Conservation (phyloP, 495 filamentous ascomycete genomes). For the Penicillium cinerascens region DNA sequence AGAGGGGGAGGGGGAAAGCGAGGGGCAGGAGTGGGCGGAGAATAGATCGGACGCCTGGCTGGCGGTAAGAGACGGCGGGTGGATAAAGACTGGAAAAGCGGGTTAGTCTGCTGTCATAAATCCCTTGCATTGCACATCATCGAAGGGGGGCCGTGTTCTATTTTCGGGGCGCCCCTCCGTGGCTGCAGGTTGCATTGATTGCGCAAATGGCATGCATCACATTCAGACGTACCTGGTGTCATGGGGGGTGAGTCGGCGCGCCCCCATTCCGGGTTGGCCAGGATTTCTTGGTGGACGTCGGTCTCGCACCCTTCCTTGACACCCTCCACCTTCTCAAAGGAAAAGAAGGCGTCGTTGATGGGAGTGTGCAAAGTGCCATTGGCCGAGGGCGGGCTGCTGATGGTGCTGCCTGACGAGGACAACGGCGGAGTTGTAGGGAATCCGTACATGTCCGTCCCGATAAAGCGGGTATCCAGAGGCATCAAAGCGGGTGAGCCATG, state of each 20-base stretch:
- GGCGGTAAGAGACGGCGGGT: slow-evolving; percentile 64
- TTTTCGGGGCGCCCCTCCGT: slow-evolving; percentile 11
- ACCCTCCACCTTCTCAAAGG: slow-evolving; percentile 68
- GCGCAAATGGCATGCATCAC: neutral
- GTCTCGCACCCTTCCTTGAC: slow-evolving; percentile 79
- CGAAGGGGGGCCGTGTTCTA: neutral
- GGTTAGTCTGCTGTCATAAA: slow-evolving; percentile 18
- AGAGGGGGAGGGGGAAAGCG: slow-evolving; percentile 74
- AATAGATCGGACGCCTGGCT: slow-evolving; percentile 68
- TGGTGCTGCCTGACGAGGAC: slow-evolving; percentile 76
- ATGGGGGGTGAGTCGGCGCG: slow-evolving; percentile 77
- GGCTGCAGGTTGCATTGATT: slow-evolving; percentile 12
- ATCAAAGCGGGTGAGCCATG: slow-evolving; percentile 68
- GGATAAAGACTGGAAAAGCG: slow-evolving; percentile 66
- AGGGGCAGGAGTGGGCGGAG: slow-evolving; percentile 72
- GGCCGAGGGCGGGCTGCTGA: slow-evolving; percentile 80
- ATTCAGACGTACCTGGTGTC: slow-evolving; percentile 77
- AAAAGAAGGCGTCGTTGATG: slow-evolving; percentile 72
- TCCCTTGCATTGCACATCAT: neutral
- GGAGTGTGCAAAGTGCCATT: slow-evolving; percentile 78
- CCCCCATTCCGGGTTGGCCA: slow-evolving; percentile 73
- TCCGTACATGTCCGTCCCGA: slow-evolving; percentile 62
- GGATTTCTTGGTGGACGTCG: slow-evolving; percentile 69
- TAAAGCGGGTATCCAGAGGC: slow-evolving; percentile 74
- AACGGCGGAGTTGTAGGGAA: slow-evolving; percentile 88